Conservation (phyloP, 345 rosid species). For the Mallotus nudiflorus region DNA sequence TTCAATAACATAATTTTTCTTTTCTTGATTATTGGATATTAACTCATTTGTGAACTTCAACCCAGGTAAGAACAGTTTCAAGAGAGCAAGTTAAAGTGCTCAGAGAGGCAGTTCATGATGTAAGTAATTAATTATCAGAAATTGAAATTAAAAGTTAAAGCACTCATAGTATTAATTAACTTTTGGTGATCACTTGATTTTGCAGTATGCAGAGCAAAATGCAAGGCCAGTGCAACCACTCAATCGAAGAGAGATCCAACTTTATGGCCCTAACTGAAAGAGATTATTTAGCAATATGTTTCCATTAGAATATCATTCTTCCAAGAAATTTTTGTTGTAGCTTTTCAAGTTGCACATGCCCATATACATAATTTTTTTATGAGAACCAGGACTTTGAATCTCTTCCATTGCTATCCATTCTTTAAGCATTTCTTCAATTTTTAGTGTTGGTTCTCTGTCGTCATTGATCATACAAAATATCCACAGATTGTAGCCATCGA, state of each 20-base stretch:
- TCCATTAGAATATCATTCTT: too few species aligned
- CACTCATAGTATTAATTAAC: too few species aligned
- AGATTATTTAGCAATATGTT: background rate
- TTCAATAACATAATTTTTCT: background rate
- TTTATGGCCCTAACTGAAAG: background rate
- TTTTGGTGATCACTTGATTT: background rate
- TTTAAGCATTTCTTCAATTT: too few species aligned
- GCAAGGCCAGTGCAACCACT: conserved; percentile 56
- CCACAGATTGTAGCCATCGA: too few species aligned
- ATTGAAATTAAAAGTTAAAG: too few species aligned
- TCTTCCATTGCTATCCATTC: too few species aligned
- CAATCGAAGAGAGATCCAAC: conserved; percentile 24
- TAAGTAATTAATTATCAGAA: conserved; percentile 34
- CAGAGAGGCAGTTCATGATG: conserved; percentile 50
- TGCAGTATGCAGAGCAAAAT: conserved; percentile 52
- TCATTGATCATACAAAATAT: too few species aligned
- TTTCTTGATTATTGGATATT: background rate
- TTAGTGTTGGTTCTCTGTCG: too few species aligned
- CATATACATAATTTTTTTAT: too few species aligned
- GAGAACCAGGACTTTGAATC: too few species aligned
- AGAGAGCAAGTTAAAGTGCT: conserved; percentile 43
- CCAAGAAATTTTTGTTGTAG: too few species aligned
- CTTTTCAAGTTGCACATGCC: too few species aligned
- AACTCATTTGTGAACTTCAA: background rate
- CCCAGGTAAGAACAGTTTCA: conserved; percentile 48